Evolutionary conservation across 1,284 basidiomycete species (phyloP), one percentile per base, ranked within the genome.

Genomic region (Boletus chippewaensis): DNA sequence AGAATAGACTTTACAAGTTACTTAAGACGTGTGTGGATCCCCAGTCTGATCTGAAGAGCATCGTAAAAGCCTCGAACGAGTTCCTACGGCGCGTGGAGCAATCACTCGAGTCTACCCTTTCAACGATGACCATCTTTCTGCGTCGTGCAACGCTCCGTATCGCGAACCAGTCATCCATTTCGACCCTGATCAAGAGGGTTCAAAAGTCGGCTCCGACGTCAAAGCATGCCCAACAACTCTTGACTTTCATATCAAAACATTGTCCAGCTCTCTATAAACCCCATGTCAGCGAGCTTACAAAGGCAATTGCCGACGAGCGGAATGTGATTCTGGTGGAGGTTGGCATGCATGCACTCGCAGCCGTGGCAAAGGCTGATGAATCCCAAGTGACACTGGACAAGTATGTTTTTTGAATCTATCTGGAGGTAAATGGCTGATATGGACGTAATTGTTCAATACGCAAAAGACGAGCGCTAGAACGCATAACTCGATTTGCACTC

Each of bases 91-190:
- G 91, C 26, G 64, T 92, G 10, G 88, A 91, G 53, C 83, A 88
- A 61, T 76, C 81, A 2, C 78, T 82, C 5, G 61, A 86, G 1
- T 69, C 75, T 20, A 74, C 86, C 29, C 66, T 83, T 2, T 68
- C 79, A 0, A 96, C 93, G 0, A 82, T 97, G 74, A 71, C 74
- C 0, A 71, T 73, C n/a, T 70, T 97, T 57, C 69, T 96, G 40
- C 86, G 87, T 26, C 79, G 82, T 24, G 81, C 82, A 3, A 81
- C 79, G 34, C 82, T 88, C 54, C 80, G 84, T 46, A 75, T 95
- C 52, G 61, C 95, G 61, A 96, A 96, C 64, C 81, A 86, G 43
- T 91, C 92, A 0, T 88, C 87, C 1, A 78, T 99, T 18, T 84
- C 92, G 0, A 84, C 84, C 0, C 76, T 99, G 35, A 66, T 89